Conservation (phyloP, 2,329 filamentous ascomycete genomes). For the Stenocarpella maydis region DNA sequence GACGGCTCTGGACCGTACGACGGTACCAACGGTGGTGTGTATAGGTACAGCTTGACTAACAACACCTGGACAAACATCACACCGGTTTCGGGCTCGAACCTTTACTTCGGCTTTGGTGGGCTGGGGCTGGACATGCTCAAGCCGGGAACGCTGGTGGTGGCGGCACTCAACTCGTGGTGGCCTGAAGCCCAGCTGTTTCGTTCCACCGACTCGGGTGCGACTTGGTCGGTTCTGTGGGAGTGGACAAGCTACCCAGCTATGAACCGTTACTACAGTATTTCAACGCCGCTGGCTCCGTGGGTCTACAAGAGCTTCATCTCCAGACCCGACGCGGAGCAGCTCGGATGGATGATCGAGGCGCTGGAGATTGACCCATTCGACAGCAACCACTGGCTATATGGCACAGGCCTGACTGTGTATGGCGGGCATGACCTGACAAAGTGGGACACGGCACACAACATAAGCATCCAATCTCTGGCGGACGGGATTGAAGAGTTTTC, state of each 20-base stretch:
- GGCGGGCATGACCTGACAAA: conserved; percentile 62
- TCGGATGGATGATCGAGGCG: conserved; percentile 70
- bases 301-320: conserved; percentile 58
- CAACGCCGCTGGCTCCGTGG: conserved; percentile 61
- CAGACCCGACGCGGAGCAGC: conserved; percentile 52
- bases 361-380: conserved; percentile 66
- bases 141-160: conserved; percentile 64
- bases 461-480: conserved; percentile 60
- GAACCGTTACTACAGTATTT: conserved; percentile 56
- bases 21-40: conserved; percentile 60
- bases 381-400: conserved; percentile 68
- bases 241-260: conserved; percentile 56
- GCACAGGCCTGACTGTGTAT: conserved; percentile 56
- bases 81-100: conserved; percentile 55
- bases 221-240: conserved; percentile 63
- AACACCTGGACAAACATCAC: conserved; percentile 65
- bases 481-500: conserved; percentile 64
- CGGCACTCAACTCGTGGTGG: conserved; percentile 66
- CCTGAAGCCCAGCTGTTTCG: conserved; percentile 65
- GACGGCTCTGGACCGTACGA: conserved; percentile 66
- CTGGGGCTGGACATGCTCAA: conserved; percentile 61
- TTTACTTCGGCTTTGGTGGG: conserved; percentile 65
- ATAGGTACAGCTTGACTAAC: conserved; percentile 60
- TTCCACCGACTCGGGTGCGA: conserved; percentile 61
- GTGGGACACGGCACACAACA: conserved; percentile 59